A percentile compares a stretch with the other conserved stretches of the same genome.
Conservation (phyloP, 495 filamentous ascomycete species). For the Neurospora terricola region DNA sequence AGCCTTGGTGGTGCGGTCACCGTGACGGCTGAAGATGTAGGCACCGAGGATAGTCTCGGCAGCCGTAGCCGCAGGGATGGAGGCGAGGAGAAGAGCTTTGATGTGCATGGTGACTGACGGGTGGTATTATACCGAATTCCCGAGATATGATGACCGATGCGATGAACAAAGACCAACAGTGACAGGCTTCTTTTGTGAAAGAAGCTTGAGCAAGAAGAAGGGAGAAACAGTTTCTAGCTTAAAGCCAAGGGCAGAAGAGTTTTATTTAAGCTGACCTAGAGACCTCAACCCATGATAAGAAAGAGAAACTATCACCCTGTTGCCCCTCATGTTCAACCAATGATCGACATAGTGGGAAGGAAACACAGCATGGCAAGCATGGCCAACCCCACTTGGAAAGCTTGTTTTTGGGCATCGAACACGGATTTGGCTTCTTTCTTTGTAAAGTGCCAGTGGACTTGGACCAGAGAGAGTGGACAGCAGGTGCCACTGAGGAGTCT, state of each 20-base stretch:
- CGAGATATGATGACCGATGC: not conserved
- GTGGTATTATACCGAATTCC: not conserved
- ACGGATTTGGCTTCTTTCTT: not conserved
- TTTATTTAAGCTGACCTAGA: not conserved
- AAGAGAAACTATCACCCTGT: not conserved
- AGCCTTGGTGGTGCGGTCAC: constrained; percentile 59
- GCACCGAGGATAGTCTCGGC: constrained; percentile 55
- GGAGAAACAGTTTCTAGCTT: not conserved
- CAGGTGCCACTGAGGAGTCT: not conserved
- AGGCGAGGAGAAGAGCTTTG: constrained; percentile 16
- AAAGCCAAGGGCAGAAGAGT: not conserved
- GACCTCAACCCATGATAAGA: not conserved
- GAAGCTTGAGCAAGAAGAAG: not conserved
- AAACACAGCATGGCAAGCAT: not conserved
- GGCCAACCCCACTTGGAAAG: not conserved
- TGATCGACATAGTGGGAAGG: not conserved
- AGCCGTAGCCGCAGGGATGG: constrained; percentile 24
- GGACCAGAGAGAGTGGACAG: not conserved
- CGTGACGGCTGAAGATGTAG: constrained; percentile 64
- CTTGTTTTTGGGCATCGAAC: not conserved
- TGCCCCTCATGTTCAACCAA: not conserved
- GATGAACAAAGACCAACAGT: not conserved
- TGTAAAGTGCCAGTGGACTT: not conserved
- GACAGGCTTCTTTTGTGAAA: not conserved
- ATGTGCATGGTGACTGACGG: constrained; percentile 1